Percentiles rank a stretch among this genome's conserved stretches.
Conservation (phyloP, 1,139 yeast species). For the Blastobotrys capitulatus region DNA sequence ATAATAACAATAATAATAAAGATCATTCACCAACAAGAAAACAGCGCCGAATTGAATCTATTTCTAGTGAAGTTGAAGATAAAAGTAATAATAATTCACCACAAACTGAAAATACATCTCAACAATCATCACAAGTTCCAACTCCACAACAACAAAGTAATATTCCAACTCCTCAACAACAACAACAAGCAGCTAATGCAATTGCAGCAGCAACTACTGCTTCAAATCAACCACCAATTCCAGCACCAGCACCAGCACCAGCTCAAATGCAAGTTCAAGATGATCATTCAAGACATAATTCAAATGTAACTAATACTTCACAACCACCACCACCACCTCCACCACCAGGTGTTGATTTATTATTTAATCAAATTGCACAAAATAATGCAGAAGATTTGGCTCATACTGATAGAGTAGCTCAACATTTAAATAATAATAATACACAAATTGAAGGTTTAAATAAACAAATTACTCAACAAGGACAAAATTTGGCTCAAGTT, state of each 20-base stretch:
- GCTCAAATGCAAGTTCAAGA: too few species aligned
- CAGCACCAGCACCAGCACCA: background rate
- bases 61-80: background rate
- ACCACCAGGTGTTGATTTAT: background rate
- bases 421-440: conserved; percentile 1
- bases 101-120: too few species aligned
- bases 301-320: background rate
- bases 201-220: background rate
- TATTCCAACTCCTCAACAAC: background rate
- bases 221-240: background rate
- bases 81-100: background rate
- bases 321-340: background rate
- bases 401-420: background rate
- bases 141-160: too few species aligned
- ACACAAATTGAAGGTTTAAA: background rate
- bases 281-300: too few species aligned
- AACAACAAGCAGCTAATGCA: background rate
- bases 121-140: background rate
- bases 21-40: conserved; percentile 2
- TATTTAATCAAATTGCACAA: background rate
- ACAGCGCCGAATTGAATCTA: conserved; percentile 4
- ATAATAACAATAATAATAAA: background rate
- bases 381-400: background rate
- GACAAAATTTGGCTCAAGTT: conserved; percentile 2
- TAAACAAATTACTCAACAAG: background rate